phyloP scores from a whole-genome alignment of 2,329 filamentous ascomycete genomes.

The Aureobasidium sp. region DNA sequence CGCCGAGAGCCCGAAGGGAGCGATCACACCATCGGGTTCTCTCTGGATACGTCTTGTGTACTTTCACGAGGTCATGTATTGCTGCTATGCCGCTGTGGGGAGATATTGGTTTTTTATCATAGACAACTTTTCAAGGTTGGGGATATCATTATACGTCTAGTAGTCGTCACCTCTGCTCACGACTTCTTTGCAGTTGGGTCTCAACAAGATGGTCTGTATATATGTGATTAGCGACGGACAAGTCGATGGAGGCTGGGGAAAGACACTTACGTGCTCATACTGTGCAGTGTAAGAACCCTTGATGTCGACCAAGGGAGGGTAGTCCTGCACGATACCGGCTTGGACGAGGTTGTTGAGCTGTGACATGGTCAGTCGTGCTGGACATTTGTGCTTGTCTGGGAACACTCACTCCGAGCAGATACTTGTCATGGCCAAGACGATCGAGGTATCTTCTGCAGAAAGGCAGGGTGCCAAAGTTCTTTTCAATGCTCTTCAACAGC shows the following conservation, averaged over 20 bases:
- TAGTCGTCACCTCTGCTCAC: constrained; percentile 33
- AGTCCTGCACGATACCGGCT: constrained; percentile 48
- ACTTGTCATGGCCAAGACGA: constrained; percentile 51
- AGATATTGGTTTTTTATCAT: too few relatives aligned
- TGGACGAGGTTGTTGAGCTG: constrained; percentile 50
- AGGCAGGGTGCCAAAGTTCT: constrained; percentile 54
- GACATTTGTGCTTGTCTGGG: background rate
- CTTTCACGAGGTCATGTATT: background rate
- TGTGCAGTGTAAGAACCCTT: constrained; percentile 55
- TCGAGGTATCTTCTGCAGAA: constrained; percentile 56
- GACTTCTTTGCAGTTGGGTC: constrained; percentile 34
- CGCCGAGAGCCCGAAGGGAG: too few relatives aligned
- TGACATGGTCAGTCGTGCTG: constrained; percentile 11
- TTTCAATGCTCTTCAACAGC: constrained; percentile 49
- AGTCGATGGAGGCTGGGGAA: too few relatives aligned
- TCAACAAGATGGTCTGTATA: constrained; percentile 30
- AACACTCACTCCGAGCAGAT: constrained; percentile 46
- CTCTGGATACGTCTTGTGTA: too few relatives aligned
- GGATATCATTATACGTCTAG: constrained; percentile 6
- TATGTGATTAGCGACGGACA: constrained; percentile 1
- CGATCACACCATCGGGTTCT: too few relatives aligned
- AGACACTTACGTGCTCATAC: constrained; percentile 50
- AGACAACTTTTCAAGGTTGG: background rate
- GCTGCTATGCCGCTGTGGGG: too few relatives aligned
- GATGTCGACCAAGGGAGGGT: constrained; percentile 48